Percentiles rank a stretch among this genome's conserved stretches.
These are phyloP conservation scores for Ricinus communis DNA, from an alignment of 345 rosid species.

Conservation along the genomic window DNA sequence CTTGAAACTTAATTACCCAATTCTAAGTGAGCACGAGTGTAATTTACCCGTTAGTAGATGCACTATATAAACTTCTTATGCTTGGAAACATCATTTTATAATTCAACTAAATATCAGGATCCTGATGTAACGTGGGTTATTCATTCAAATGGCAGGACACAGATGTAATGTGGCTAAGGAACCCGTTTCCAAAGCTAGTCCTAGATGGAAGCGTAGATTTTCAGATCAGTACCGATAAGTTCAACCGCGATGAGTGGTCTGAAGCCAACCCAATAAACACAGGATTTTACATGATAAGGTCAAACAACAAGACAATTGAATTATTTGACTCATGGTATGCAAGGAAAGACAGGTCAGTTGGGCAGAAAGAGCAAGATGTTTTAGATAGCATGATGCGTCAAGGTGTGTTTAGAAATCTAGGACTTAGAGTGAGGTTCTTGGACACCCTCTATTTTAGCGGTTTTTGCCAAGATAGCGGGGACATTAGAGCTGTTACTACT, in stretches of 20 bases:
- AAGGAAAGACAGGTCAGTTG: constrained; percentile 47
- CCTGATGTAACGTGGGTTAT: constrained; percentile 65
- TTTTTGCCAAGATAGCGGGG: constrained; percentile 62
- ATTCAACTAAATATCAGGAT: constrained; percentile 45
- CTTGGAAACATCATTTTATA: too few species aligned
- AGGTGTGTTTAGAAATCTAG: constrained; percentile 40
- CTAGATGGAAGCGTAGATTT: constrained; percentile 45
- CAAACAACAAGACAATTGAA: constrained; percentile 66
- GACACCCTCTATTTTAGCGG: constrained; percentile 68
- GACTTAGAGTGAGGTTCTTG: constrained; percentile 45
- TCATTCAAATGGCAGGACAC: constrained; percentile 48
- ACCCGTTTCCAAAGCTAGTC: constrained; percentile 47
- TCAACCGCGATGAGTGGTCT: constrained; percentile 34
- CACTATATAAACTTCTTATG: too few species aligned
- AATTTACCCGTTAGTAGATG: too few species aligned
- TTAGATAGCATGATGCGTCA: constrained; percentile 37
- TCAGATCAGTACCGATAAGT: constrained; percentile 62
- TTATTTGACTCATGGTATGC: constrained; percentile 64
- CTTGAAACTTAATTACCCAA: too few species aligned
- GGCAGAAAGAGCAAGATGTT: constrained; percentile 78
- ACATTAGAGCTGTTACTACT: constrained; percentile 49
- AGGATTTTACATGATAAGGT: constrained; percentile 60
- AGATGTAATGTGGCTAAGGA: constrained; percentile 76
- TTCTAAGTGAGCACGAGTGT: too few species aligned
- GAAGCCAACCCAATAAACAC: constrained; percentile 53